Conservation (phyloP, 805 yeast genomes). For the Teunomyces atbi region DNA sequence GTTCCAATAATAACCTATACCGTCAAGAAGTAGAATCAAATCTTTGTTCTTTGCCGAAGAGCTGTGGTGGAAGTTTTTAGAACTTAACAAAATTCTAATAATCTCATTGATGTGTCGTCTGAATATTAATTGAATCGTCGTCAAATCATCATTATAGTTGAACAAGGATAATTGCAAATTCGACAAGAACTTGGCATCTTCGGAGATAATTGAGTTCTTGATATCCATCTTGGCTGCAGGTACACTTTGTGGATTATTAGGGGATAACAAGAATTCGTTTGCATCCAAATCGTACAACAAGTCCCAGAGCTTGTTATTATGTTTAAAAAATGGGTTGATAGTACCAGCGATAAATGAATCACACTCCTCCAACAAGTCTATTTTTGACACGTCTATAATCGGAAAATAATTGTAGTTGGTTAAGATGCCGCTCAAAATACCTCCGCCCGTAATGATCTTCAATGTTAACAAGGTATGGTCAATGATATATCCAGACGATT, state of each 20-base stretch:
- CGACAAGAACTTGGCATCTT: conserved; percentile 45
- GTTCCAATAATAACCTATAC: conserved; percentile 44
- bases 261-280: conserved; percentile 38
- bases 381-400: conserved; percentile 57
- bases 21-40: conserved; percentile 33
- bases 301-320: conserved; percentile 57
- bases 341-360: conserved; percentile 60
- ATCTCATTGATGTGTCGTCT: conserved; percentile 46
- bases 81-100: conserved; percentile 35
- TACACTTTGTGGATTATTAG: conserved; percentile 13
- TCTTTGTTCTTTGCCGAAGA: conserved; percentile 16
- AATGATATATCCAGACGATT: conserved; percentile 43
- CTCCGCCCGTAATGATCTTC: conserved; percentile 42
- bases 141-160: conserved; percentile 45
- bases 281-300: conserved; percentile 58
- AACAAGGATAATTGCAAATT: conserved; percentile 42
- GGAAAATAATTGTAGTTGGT: conserved; percentile 50
- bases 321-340: conserved; percentile 61
- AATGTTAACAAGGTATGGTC: conserved; percentile 37
- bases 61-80: conserved; percentile 32
- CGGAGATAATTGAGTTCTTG: conserved; percentile 39
- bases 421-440: conserved; percentile 41
- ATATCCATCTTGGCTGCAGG: background rate
- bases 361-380: conserved; percentile 46
- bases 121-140: conserved; percentile 43